Conservation (phyloP, 441 rosid species). For the Euphorbia schlechtendalii region DNA sequence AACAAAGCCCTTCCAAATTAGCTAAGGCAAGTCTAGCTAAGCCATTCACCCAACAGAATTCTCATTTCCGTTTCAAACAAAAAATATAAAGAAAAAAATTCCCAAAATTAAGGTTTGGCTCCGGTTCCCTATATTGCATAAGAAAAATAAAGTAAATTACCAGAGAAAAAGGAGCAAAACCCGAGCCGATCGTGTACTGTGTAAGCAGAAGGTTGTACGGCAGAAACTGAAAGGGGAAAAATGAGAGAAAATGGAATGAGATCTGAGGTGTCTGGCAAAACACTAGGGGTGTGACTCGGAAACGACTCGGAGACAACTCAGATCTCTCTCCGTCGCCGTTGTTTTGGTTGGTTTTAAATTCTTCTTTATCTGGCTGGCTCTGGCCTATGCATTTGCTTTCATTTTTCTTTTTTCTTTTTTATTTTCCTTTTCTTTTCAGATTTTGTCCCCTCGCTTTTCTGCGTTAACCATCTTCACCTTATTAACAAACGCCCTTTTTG, state of each 20-base stretch:
- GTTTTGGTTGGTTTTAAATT: too few relatives aligned
- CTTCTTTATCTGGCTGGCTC: too few relatives aligned
- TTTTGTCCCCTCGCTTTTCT: neutral
- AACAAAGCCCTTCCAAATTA: conserved; percentile 4
- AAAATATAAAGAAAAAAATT: neutral
- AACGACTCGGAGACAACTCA: conserved; percentile 24
- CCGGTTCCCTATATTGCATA: conserved; percentile 1
- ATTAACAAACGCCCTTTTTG: too few relatives aligned
- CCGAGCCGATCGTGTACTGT: conserved; percentile 25
- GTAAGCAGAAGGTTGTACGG: neutral
- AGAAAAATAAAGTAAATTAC: conserved; percentile 15
- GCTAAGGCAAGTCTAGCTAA: neutral
- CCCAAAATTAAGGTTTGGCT: neutral
- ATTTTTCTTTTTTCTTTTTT: neutral
- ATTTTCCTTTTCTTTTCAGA: conserved; percentile 1
- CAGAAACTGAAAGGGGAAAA: neutral
- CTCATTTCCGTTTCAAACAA: conserved; percentile 1
- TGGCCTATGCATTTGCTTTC: conserved; percentile 12
- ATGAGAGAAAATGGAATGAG: conserved; percentile 9
- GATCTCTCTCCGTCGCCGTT: too few relatives aligned
- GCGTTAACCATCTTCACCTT: neutral
- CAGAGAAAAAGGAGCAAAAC: conserved; percentile 20
- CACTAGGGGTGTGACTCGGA: conserved; percentile 19
- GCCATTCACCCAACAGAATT: conserved; percentile 8
- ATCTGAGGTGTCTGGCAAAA: conserved; percentile 35